phyloP scores from a whole-genome alignment of 176 grass and related monocot genomes.

The Poa annua region DNA sequence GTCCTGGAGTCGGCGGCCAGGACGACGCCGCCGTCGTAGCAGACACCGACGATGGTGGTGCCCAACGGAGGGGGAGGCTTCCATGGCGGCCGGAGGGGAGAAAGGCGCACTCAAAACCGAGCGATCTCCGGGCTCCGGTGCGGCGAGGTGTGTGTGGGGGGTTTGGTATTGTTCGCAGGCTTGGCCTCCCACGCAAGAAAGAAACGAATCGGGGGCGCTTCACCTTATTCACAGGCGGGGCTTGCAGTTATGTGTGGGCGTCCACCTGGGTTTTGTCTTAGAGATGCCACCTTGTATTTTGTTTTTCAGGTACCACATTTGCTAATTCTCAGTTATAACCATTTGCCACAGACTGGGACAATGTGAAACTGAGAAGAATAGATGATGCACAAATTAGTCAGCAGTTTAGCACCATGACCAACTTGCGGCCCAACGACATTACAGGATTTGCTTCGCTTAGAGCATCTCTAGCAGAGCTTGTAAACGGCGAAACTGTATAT shows the following conservation, averaged over 20 bases:
- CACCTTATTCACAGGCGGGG: no score
- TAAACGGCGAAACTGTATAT: no score
- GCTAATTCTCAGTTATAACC: not conserved
- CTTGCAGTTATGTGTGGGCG: not conserved
- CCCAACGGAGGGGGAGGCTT: conserved; percentile 45
- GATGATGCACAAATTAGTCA: not conserved
- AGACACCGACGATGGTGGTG: conserved; percentile 85
- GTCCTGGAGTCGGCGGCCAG: conserved; percentile 95
- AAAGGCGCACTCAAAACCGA: not conserved
- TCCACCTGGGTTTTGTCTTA: not conserved
- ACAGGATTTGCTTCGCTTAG: no score
- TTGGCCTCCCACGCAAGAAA: conserved; percentile 39
- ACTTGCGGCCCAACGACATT: not conserved
- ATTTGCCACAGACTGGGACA: no score
- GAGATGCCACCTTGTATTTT: no score
- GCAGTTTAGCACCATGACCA: not conserved
- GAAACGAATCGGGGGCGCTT: no score
- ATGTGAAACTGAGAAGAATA: no score
- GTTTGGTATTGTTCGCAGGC: not conserved
- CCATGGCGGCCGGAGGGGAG: not conserved
- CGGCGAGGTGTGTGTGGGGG: not conserved
- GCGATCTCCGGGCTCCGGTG: no score
- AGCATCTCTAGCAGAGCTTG: no score
- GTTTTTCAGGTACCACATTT: not conserved
- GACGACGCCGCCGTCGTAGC: conserved; percentile 78